Evolutionary conservation across 169 alveolate genomes (phyloP).

Genomic region (Babesia microti): DNA sequence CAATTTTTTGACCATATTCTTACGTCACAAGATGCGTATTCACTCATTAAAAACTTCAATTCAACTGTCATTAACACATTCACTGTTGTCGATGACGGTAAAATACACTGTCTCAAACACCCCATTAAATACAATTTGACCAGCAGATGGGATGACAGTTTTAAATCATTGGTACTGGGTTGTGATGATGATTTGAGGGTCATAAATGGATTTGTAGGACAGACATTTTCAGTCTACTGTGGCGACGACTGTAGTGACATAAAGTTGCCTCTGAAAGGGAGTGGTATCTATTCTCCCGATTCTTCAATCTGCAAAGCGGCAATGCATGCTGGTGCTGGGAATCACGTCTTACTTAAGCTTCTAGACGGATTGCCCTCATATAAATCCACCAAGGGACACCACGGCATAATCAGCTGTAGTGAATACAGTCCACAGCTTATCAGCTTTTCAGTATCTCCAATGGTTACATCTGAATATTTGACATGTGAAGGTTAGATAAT

Average conservation of each 20-base stretch:
- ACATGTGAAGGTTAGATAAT: conserved; percentile 33
- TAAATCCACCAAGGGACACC: conserved; percentile 56
- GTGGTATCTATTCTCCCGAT: conserved; percentile 65
- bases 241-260: conserved; percentile 48
- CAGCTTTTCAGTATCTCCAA: conserved; percentile 60
- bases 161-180: no score
- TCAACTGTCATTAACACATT: no score
- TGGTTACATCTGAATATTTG: conserved; percentile 48
- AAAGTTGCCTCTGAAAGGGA: conserved; percentile 46
- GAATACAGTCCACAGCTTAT: conserved; percentile 53
- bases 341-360: conserved; percentile 42
- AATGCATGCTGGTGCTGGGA: conserved; percentile 64
- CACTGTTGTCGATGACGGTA: no score
- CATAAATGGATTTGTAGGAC: conserved; percentile 56
- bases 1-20: conserved; percentile 51
- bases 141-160: no score
- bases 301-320: conserved; percentile 81
- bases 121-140: no score
- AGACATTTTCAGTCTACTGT: conserved; percentile 52
- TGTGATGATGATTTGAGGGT: conserved; percentile 36
- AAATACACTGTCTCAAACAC: no score
- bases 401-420: conserved; percentile 33
- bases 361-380: conserved; percentile 51
- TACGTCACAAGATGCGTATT: no score
- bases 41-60: no score